Base-by-base conservation (phyloP, 176 grass and related monocot species). In the Cymbopogon citratus region DNA sequence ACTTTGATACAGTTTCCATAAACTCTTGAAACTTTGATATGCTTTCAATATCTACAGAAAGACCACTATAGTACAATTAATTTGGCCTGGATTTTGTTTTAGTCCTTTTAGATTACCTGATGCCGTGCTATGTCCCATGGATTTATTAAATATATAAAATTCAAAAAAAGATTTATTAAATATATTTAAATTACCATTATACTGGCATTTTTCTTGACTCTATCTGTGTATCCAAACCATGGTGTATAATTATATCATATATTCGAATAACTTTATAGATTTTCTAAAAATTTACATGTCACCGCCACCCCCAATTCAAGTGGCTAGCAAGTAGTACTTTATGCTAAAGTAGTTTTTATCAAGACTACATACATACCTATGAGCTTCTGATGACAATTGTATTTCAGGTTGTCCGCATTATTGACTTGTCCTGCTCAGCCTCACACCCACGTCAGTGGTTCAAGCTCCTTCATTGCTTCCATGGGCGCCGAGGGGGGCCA, bases 381-480 rank as follows among this genome's bases (percentile, higher is more conserved):
- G 70, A 74, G 39, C 43, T 80, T 73, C 57, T 66, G 26, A 86
- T 52, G 59, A 29, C 62, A 18, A 13, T 80, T 26, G 9, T 40
- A 29, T 25, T 56, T 34, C 86, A 88, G 78, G 75, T 84, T 77
- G 83, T 91, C 33, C 90, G 44, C n/a, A 72, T 89, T 45, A 39
- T 92, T 51, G 86, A 92, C 80, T 68, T 92, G 63, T 87, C 71
- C 63, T 75, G 79, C 63, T 81, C 87, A 54, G 83, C 85, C 44
- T 13, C 84, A 9, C 86, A 89, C 31, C 86, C 52, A n/a, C 66
- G 73, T 70, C 86, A 89, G 74, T 92, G 86, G 90, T 12, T 79
- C 13, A 78, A 85, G 25, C 81, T 92, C 71, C 86, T 89, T 33
- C 69, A 76, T 0, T 80, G 72, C 12, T 85, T 89, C 28, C 83